Percentiles rank a stretch among this genome's conserved stretches.
These are phyloP conservation scores for Xylaria telfairii DNA, from an alignment of 495 filamentous ascomycete species.

Conservation along the genomic window DNA sequence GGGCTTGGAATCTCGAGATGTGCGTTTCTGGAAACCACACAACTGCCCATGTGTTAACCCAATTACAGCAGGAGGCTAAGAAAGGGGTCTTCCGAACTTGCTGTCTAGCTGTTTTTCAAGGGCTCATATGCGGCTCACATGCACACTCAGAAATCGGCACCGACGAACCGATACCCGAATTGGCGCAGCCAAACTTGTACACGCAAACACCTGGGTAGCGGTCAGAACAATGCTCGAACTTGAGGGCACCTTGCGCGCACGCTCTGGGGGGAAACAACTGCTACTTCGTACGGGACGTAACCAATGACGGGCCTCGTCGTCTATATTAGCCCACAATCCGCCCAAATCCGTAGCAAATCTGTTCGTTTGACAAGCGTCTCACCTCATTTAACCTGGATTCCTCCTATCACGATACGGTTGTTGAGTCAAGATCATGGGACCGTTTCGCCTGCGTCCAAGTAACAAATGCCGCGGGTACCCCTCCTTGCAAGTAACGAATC, in stretches of 20 bases:
- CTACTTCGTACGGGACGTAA: neutral
- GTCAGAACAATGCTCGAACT: neutral
- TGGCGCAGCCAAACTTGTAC: neutral
- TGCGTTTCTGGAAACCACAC: neutral
- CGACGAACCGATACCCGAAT: neutral
- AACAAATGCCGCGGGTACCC: conserved; percentile 12
- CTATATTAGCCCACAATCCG: neutral
- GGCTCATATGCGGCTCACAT: conserved; percentile 2
- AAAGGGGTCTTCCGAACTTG: neutral
- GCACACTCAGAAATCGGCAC: neutral
- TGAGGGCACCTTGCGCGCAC: conserved; percentile 6
- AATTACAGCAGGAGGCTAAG: neutral
- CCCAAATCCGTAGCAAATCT: neutral
- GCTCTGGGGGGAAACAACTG: neutral
- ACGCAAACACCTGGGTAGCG: conserved; percentile 6
- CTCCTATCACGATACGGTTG: neutral
- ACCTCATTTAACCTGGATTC: conserved; percentile 17
- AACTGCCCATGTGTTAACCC: neutral
- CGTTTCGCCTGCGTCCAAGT: neutral
- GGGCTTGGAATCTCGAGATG: neutral
- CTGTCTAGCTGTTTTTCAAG: neutral
- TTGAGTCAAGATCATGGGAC: conserved; percentile 8
- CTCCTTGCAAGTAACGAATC: neutral
- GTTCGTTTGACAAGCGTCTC: conserved; percentile 21
- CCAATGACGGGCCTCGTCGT: conserved; percentile 1